phyloP scores from a whole-genome alignment of 257 asterid species.

The Phtheirospermum japonicum region DNA sequence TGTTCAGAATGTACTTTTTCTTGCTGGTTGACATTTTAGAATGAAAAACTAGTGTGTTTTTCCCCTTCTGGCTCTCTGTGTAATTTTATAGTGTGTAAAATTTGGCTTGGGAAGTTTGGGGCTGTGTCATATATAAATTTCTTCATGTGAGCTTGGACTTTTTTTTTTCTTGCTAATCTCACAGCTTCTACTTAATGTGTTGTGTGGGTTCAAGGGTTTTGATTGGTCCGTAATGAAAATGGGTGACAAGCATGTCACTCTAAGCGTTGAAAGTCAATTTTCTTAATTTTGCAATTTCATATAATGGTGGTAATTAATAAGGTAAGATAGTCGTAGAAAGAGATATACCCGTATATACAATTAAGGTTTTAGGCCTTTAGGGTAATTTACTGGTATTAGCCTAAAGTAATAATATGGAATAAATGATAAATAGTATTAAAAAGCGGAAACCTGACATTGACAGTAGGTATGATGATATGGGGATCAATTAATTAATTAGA shows the following conservation, averaged over 20 bases:
- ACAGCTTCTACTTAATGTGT: neutral
- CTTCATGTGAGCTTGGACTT: neutral
- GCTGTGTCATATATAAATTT: neutral
- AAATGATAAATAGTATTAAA: neutral
- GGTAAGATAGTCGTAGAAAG: too few species aligned
- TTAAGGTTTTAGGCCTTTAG: too few species aligned
- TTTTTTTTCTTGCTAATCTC: too few species aligned
- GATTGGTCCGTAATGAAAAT: neutral
- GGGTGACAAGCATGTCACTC: neutral
- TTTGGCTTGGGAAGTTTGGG: neutral
- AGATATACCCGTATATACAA: too few species aligned
- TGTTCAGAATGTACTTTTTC: conserved; percentile 43
- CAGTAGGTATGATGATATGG: conserved; percentile 6
- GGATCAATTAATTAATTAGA: conserved; percentile 6
- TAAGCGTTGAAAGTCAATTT: conserved; percentile 1
- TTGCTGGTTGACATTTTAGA: conserved; percentile 50
- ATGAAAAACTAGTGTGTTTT: neutral
- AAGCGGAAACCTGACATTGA: conserved; percentile 5
- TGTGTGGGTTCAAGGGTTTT: neutral
- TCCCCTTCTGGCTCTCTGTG: neutral
- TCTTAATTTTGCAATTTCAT: neutral
- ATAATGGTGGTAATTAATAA: neutral
- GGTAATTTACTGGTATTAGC: neutral
- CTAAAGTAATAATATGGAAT: conserved; percentile 1
- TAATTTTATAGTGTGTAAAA: neutral